A percentile compares a stretch with the other conserved stretches of the same genome.
These are phyloP conservation scores for Phragmites australis DNA, from an alignment of 176 grass and related monocot genomes.

Conservation along the genomic window DNA sequence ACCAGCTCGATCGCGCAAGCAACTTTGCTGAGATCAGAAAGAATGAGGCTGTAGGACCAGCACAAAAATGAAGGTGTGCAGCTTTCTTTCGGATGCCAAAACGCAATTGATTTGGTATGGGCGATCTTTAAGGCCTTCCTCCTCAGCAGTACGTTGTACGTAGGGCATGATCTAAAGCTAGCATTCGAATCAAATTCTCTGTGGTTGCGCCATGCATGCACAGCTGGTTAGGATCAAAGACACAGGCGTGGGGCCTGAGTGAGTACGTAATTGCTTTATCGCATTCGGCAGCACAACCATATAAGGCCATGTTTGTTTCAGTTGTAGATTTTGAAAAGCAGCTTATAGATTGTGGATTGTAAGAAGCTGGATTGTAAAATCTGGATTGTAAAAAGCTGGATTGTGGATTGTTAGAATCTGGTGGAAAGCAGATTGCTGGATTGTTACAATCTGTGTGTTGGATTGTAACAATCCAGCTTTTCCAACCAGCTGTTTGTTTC, in stretches of 20 bases:
- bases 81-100: slow-evolving; percentile 26
- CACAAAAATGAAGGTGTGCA: slow-evolving; percentile 13
- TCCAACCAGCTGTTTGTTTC: too few relatives aligned
- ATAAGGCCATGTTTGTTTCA: too few relatives aligned
- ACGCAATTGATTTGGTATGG: slow-evolving; percentile 27
- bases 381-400: too few relatives aligned
- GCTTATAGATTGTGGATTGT: too few relatives aligned
- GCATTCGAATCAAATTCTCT: slow-evolving; percentile 4
- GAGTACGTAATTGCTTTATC: not conserved
- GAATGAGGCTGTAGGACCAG: slow-evolving; percentile 30
- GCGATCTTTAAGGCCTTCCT: slow-evolving; percentile 6
- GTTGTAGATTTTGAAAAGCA: too few relatives aligned
- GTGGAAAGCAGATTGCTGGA: too few relatives aligned
- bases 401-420: too few relatives aligned
- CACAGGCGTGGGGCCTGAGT: slow-evolving; percentile 2
- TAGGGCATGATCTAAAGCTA: slow-evolving; percentile 16
- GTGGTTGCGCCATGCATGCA: not conserved
- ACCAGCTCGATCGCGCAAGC: slow-evolving; percentile 24
- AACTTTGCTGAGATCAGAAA: slow-evolving; percentile 34
- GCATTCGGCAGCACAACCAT: not conserved
- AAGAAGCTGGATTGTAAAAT: too few relatives aligned
- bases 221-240: not conserved
- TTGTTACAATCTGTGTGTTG: too few relatives aligned
- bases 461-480: too few relatives aligned
- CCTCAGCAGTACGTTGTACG: slow-evolving; percentile 6